Conservation (phyloP, 768 basidiomycete genomes). For the Cystobasidium tubakii region DNA sequence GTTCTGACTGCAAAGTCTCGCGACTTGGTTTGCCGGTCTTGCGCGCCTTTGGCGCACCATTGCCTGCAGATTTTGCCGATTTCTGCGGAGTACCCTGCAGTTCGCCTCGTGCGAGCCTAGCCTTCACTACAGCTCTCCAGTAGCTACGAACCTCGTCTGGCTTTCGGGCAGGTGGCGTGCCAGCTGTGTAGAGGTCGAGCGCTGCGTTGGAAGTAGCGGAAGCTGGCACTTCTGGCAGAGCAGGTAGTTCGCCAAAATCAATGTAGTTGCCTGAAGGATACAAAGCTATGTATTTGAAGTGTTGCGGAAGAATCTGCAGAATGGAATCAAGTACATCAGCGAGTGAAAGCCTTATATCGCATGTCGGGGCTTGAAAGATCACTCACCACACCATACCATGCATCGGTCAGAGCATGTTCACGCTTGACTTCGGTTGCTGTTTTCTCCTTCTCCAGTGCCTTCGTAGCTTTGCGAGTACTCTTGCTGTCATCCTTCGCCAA, state of each 20-base stretch:
- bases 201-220: background rate
- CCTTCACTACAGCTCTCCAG: conserved; percentile 29
- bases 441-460: conserved; percentile 11
- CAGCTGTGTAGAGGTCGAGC: background rate
- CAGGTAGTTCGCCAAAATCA: background rate
- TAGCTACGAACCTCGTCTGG: conserved; percentile 30
- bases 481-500: conserved; percentile 1
- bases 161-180: conserved; percentile 10
- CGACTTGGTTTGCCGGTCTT: background rate
- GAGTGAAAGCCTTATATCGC: too few species aligned
- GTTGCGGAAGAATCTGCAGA: background rate
- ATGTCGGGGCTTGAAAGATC: too few species aligned
- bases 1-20: background rate
- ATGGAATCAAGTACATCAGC: background rate
- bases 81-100: background rate
- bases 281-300: conserved; percentile 26
- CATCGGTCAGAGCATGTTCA: background rate
- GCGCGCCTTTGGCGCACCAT: background rate
- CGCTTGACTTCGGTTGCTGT: background rate
- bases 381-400: conserved; percentile 28
- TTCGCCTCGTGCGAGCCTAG: conserved; percentile 3
- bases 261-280: conserved; percentile 15
- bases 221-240: background rate
- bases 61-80: conserved; percentile 1
- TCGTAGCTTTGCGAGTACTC: background rate